Conservation (phyloP, 148 eudicot species). For the Rhododendron vialii region DNA sequence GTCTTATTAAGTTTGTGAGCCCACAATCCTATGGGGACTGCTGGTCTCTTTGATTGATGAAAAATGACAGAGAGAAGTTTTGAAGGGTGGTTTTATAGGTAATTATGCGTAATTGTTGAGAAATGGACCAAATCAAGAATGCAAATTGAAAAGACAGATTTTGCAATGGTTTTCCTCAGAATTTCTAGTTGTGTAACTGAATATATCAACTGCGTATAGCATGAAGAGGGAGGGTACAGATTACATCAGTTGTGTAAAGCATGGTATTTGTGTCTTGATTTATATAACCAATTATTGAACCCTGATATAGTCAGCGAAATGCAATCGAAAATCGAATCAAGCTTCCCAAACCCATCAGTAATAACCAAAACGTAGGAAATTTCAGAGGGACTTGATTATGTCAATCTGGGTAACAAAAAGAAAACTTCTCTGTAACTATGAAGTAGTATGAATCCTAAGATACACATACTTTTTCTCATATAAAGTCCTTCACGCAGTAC, state of each 20-base stretch:
- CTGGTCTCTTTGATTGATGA: not conserved
- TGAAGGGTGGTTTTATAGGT: not conserved
- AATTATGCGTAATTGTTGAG: not conserved
- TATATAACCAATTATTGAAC: not conserved
- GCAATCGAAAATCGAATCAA: not conserved
- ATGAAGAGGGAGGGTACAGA: not conserved
- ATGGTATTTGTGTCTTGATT: not conserved
- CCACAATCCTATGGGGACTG: not conserved
- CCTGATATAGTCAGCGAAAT: not conserved
- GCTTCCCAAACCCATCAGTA: not conserved
- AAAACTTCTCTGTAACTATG: not conserved
- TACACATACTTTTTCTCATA: not conserved
- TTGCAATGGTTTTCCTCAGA: not conserved
- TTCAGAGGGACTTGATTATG: not conserved
- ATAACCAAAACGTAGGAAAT: not conserved
- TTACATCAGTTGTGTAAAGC: not conserved
- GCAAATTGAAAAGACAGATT: not conserved
- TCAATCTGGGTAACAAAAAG: not conserved
- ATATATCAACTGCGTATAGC: not conserved
- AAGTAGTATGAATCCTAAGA: not conserved
- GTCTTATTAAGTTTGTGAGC: not conserved
- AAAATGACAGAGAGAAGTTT: not conserved
- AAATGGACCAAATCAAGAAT: not conserved
- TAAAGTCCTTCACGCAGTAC: not conserved
- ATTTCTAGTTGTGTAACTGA: not conserved